Evolutionary conservation across 2,329 filamentous ascomycete species (phyloP).

Genomic region (Penicillium vulpinum): DNA sequence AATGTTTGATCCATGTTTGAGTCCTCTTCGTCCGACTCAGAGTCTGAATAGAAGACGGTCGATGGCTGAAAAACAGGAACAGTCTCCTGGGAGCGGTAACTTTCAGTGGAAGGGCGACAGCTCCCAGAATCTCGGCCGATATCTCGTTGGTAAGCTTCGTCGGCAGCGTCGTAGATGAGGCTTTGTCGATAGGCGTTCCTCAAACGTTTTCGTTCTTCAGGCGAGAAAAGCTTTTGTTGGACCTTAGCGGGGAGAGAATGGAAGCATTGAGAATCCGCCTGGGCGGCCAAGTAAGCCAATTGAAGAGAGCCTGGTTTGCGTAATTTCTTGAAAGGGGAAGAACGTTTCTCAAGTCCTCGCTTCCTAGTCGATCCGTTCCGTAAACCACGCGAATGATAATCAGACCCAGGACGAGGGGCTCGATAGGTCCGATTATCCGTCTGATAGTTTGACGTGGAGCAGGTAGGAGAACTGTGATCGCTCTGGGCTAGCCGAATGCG

Average conservation of each 20-base stretch:
- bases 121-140: constrained; percentile 30
- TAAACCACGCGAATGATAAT: constrained; percentile 19
- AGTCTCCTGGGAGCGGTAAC: constrained; percentile 13
- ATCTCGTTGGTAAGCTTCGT: constrained; percentile 52
- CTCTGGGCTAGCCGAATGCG: constrained; percentile 37
- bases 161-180: constrained; percentile 58
- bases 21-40: constrained; percentile 35
- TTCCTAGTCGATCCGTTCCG: constrained; percentile 17
- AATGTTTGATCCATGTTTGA: constrained; percentile 55
- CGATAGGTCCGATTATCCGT: constrained; percentile 23
- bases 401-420: constrained; percentile 8
- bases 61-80: constrained; percentile 22
- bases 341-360: constrained; percentile 18
- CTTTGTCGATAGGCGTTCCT: constrained; percentile 57
- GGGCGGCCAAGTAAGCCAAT: constrained; percentile 44
- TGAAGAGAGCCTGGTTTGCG: constrained; percentile 40
- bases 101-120: constrained; percentile 32
- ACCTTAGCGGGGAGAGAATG: constrained; percentile 71
- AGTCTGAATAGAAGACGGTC: constrained; percentile 28
- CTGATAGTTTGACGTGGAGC: constrained; percentile 20
- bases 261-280: constrained; percentile 67
- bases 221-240: constrained; percentile 67
- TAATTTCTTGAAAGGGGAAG: constrained; percentile 24
- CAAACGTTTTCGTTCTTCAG: constrained; percentile 65
- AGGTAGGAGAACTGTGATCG: constrained; percentile 24